Evolutionary conservation across 306 rosid species (phyloP), one percentile per base, ranked within the genome.

Genomic region (Hippophae tibetana): DNA sequence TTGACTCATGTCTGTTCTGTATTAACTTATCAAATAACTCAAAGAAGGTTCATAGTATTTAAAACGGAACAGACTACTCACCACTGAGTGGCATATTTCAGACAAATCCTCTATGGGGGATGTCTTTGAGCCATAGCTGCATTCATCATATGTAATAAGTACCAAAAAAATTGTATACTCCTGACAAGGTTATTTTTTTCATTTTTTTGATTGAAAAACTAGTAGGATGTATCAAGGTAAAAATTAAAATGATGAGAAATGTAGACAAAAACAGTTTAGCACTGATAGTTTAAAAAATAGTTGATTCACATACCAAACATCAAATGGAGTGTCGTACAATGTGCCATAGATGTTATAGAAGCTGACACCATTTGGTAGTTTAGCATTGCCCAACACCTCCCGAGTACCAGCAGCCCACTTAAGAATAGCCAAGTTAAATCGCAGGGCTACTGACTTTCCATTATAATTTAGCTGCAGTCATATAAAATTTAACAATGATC

Each of bases 321-420:
- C 94, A 60, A 81, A 87, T 59, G 95, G 97, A 9, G 96, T 87
- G 61, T 85, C 92, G 13, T 78, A 60, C 25, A 84, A 81, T 58
- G 80, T 78, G 56, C 97, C 97, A 72, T 87, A 87, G 62, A 90
- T 85, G 75, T 85, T 90, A 67, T 87, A 87, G 85, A 84, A 90
- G 80, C 72, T 23, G 73, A 90, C 75, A 47, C 89, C 81, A 50
- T 81, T 84, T n/a, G 95, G 97, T 57, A 90, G 75, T 74, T 73
- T 83, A 58, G 89, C 84, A 56, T 75, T 67, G 50, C 68, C 46
- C 42, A 78, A 53, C 66, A 87, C 71, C 74, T 78, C 75, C 48
- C 83, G 92, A 58, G 97, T 87, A 63, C 63, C 81, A 40, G 81
- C 13, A 69, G 92, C 96, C 89, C 89, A 85, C 58, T 84, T 63